Evolutionary conservation across 495 filamentous ascomycete species (phyloP), one percentile per base, ranked within the genome.

Genomic region (Cladorrhinum samala): DNA sequence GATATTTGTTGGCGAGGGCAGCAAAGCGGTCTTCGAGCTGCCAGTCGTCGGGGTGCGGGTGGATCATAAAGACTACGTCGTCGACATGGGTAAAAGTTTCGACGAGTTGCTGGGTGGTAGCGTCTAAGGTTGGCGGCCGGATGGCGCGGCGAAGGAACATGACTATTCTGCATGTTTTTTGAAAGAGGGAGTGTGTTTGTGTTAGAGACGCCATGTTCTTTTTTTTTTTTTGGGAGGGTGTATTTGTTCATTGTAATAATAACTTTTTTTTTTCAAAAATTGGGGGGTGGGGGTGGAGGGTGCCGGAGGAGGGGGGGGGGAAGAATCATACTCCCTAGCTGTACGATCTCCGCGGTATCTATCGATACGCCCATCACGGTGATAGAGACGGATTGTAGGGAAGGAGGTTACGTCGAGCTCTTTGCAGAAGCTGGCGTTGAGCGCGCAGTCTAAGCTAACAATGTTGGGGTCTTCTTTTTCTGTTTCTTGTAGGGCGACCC

Each of bases 371-470:
- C 61, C 60, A n/a, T 58, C 54, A n/a, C 63, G 57, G 9, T 61
- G 56, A 42, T 72, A 72, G 5, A 74, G 37, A 11, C 65, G 56
- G 27, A 72, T 64, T 11, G 68, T 51, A 5, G 72, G 72, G 50
- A 68, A 68, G 0, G 68, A 65, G 2, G 65, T 43, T 19, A 64
- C 63, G 39, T 66, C 57, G 36, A 69, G 56, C 41, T 57, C 42
- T 30, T 64, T 64, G 27, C 71, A 63, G 9, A 55, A 46, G 9
- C 14, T 25, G 42, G 59, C 59, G 25, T 59, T 45, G 0, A 50
- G 39, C 9, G 49, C 53, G 50, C 72, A 74, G 57, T 74, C 70
- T 19, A 73, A 59, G 55, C 58, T 68, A 14, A 73, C 30, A 21
- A 69, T 57, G 24, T 62, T 62, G 14, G 9, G 7, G 19, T 45